Evolutionary conservation across 768 basidiomycete genomes (phyloP), one percentile per base, ranked within the genome.

Genomic region (Boletus rubescentipes): DNA sequence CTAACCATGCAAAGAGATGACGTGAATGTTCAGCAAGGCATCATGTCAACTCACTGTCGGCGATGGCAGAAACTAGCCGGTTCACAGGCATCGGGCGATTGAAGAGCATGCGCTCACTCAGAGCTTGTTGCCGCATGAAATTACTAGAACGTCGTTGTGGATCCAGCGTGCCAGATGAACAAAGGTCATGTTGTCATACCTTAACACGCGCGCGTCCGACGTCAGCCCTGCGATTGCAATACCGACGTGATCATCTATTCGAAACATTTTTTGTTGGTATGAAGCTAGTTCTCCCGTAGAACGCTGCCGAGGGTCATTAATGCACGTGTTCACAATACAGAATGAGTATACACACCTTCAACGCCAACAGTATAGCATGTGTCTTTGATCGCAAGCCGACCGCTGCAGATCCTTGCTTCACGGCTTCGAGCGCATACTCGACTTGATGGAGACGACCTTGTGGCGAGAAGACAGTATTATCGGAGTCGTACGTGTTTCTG

Each of bases 201-300:
- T 96, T 63, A 99, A 73, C 2, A 98, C 97, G 70, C 97, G 89
- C 40, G 97, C 97, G 77, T 99, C 97, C 42, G 91, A 94, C 9
- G 97, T 99, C 58, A 99, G 77, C n/a, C 97, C 97, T 46, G 97
- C 97, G 69, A 99, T 98, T 45, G 95, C 96, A 66, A 99, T 93
- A n/a, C 97, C 97, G 62, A 97, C 87, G 75, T 99, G 97, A 72
- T 98, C 94, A 68, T 99, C 97, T 85, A 99, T 96, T 67, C 94
- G 83, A 73, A 96, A 97, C 88, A 98, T 91, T 82, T 99, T 98
- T 77, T 98, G 95, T 70, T 99, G 97, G 79, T 98, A 98, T n/a
- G 92, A 93, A 15, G 97, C 95, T 48, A 99, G 82, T 72, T 98
- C 96, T 55, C 97, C 97, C 14, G 93, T 95, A 29, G 97, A 98